Conservation (phyloP, 768 basidiomycete genomes). For the Trametes cubensis region DNA sequence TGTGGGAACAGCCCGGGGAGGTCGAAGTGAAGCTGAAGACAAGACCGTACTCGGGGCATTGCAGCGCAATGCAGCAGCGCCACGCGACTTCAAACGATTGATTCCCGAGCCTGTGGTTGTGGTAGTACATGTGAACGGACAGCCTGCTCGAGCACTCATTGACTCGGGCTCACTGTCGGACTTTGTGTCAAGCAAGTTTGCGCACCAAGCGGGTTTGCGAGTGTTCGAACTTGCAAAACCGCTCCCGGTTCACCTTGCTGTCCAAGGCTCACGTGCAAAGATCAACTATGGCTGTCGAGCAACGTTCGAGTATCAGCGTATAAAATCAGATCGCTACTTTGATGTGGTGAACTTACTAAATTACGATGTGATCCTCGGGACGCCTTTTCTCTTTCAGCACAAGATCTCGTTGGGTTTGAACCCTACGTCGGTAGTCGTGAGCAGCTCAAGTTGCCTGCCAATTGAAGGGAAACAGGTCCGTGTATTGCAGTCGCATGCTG, state of each 20-base stretch:
- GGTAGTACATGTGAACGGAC: conserved; percentile 24
- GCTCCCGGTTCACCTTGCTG: conserved; percentile 35
- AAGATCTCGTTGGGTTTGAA: conserved; percentile 19
- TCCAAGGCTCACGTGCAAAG: conserved; percentile 34
- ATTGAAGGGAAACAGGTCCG: too few relatives aligned
- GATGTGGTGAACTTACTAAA: conserved; percentile 18
- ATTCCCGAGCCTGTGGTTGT: conserved; percentile 25
- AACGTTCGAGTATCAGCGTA: conserved; percentile 8
- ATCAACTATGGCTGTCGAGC: conserved; percentile 25
- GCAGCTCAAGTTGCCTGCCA: neutral
- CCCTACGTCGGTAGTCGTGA: conserved; percentile 3
- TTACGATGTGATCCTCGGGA: conserved; percentile 33
- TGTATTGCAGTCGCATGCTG: neutral
- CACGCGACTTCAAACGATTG: conserved; percentile 7
- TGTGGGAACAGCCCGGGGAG: too few relatives aligned
- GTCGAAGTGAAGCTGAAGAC: too few relatives aligned
- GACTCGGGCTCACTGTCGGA: conserved; percentile 37
- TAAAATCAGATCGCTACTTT: conserved; percentile 8
- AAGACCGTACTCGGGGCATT: too few relatives aligned
- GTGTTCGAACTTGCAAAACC: conserved; percentile 28
- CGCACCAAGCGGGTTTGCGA: conserved; percentile 33
- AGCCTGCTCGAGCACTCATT: conserved; percentile 21
- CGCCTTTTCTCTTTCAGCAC: conserved; percentile 30
- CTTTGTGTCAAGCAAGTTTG: conserved; percentile 35
- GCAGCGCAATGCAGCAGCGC: too few relatives aligned